Evolutionary conservation across 192 early-diverging fungal species (phyloP).

Genomic region (Linnemannia elongata): DNA sequence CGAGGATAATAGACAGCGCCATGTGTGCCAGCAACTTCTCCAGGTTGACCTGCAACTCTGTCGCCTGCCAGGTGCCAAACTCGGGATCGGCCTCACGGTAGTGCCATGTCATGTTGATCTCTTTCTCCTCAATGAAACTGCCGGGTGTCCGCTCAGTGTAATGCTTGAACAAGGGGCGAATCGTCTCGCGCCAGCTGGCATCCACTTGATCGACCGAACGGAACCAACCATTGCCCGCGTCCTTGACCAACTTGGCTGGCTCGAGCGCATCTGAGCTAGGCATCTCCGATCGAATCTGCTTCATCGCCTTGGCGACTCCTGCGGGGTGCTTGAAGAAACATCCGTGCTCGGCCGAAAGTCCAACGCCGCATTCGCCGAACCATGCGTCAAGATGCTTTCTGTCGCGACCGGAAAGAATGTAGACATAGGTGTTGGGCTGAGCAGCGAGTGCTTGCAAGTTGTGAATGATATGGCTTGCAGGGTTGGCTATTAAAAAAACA

Average conservation of each 20-base stretch:
- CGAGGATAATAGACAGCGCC: constrained; percentile 94
- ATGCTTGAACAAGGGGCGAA: constrained; percentile 96
- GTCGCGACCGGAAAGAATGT: constrained; percentile 95
- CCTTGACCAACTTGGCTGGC: constrained; percentile 66
- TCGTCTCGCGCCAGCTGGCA: constrained; percentile 91
- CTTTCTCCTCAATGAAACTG: constrained; percentile 98
- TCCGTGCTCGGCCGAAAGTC: constrained; percentile 97
- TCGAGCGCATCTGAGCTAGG: constrained; percentile 57
- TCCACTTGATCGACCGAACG: constrained; percentile 92
- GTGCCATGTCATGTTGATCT: constrained; percentile 98
- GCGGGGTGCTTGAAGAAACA: constrained; percentile 97
- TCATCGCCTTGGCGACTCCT: constrained; percentile 68
- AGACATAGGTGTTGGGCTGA: constrained; percentile 92
- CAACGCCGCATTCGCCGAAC: constrained; percentile 90
- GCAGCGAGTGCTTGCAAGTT: constrained; percentile 77
- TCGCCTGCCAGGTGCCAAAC: constrained; percentile 98
- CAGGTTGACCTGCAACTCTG: constrained; percentile 96
- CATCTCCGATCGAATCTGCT: constrained; percentile 54
- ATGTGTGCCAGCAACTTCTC: constrained; percentile 95
- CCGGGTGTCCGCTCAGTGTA: constrained; percentile 98
- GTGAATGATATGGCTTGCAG: constrained; percentile 79
- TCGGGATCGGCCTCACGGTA: constrained; percentile 96
- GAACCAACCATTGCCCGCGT: constrained; percentile 84
- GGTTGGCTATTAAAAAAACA: constrained; percentile 72
- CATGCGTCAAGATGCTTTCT: constrained; percentile 91